These are phyloP conservation scores for Rhodotorula paludigena DNA, from an alignment of 768 basidiomycete species.

Conservation along the genomic window DNA sequence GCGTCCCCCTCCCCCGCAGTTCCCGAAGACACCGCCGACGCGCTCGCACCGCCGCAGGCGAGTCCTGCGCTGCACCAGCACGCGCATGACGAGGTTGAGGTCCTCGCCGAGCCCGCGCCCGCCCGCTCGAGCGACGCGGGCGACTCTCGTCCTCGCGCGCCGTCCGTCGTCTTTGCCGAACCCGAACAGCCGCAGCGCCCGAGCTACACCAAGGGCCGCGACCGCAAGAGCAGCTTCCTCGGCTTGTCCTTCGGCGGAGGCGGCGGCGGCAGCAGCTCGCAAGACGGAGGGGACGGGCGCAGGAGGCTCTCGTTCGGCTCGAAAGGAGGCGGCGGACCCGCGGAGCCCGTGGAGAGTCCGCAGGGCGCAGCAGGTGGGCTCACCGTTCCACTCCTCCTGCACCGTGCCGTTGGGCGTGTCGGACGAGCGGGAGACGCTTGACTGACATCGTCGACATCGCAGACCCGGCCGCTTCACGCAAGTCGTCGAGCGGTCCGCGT, in stretches of 20 bases:
- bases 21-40: neutral
- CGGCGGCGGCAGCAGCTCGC: neutral
- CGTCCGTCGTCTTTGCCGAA: neutral
- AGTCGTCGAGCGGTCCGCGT: slow-evolving; percentile 15
- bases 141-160: neutral
- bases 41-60: neutral
- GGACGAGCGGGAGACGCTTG: neutral
- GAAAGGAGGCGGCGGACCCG: neutral
- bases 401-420: neutral
- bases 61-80: neutral
- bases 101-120: neutral
- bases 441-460: neutral
- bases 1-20: neutral
- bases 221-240: slow-evolving; percentile 9
- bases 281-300: neutral
- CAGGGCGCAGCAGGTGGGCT: neutral
- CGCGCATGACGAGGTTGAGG: neutral
- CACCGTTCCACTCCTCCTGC: neutral
- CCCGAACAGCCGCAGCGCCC: neutral
- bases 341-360: neutral
- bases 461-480: neutral
- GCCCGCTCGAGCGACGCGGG: neutral
- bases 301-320: slow-evolving; percentile 1
- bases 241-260: slow-evolving; percentile 1
- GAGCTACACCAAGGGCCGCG: neutral